Percentiles rank a stretch among this genome's conserved stretches.
These are phyloP conservation scores for Syncephalis fuscata DNA, from an alignment of 371 early-diverging fungal genomes.

Conservation along the genomic window DNA sequence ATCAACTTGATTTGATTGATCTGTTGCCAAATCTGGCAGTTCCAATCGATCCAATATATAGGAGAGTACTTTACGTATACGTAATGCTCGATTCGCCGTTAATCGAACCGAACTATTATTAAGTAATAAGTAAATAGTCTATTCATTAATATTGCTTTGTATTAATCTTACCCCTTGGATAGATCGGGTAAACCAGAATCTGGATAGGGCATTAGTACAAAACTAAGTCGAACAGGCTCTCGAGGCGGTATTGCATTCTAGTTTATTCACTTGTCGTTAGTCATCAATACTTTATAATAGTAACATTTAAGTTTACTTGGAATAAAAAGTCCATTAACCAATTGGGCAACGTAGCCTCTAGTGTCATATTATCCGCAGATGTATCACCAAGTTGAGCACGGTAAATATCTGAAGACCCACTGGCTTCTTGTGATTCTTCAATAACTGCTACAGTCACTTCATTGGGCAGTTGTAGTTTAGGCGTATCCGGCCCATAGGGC, in stretches of 20 bases:
- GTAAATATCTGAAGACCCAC: conserved; percentile 51
- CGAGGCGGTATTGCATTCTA: conserved; percentile 43
- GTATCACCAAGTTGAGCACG: conserved; percentile 43
- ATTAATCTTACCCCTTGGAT: conserved; percentile 32
- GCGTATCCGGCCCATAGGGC: conserved; percentile 7
- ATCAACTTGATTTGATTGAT: conserved; percentile 5
- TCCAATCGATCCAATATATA: conserved; percentile 67
- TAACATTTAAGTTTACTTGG: conserved; percentile 25
- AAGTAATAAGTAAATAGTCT: not conserved
- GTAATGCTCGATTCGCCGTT: conserved; percentile 69
- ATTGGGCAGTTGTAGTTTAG: conserved; percentile 39
- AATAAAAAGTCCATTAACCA: conserved; percentile 46
- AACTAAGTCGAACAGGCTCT: conserved; percentile 71
- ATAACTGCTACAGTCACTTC: conserved; percentile 52
- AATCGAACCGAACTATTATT: conserved; percentile 41
- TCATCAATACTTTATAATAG: conserved; percentile 15
- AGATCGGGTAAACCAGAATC: conserved; percentile 33
- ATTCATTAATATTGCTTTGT: not conserved
- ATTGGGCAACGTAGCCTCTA: conserved; percentile 24
- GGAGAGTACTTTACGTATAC: conserved; percentile 63
- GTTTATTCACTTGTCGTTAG: conserved; percentile 9
- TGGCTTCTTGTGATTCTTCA: conserved; percentile 67
- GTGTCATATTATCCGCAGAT: conserved; percentile 25
- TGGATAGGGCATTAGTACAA: conserved; percentile 50
- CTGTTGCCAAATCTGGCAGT: conserved; percentile 6